Percentiles rank a stretch among this genome's conserved stretches.
Conservation (phyloP, 139 green algal genomes). For the Desmodesmus armatus region DNA sequence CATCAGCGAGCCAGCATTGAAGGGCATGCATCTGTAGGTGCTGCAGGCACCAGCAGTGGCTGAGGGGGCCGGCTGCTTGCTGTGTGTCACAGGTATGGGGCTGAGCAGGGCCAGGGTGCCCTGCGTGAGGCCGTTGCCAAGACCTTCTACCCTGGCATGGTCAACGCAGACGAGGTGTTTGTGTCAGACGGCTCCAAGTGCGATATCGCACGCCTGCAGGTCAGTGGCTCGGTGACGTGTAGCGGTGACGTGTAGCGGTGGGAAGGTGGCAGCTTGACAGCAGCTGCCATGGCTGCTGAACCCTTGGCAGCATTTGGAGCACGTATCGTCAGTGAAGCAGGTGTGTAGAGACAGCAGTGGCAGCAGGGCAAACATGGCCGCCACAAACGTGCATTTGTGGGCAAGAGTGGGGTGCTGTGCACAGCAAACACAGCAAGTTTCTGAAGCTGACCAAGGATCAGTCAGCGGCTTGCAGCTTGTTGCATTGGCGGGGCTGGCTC, state of each 20-base stretch:
- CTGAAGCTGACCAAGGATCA: too few species aligned
- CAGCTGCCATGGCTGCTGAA: background rate
- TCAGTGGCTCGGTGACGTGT: constrained; percentile 43
- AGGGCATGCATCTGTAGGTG: background rate
- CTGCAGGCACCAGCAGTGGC: too few species aligned
- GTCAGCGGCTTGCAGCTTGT: too few species aligned
- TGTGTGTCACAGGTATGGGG: constrained; percentile 86
- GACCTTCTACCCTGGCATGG: constrained; percentile 85
- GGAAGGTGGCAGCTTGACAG: background rate
- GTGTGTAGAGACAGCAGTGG: too few species aligned
- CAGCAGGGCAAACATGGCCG: too few species aligned
- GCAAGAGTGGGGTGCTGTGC: too few species aligned
- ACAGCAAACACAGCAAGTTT: too few species aligned
- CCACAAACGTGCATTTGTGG: too few species aligned
- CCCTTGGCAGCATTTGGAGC: background rate
- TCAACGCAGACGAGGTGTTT: constrained; percentile 92
- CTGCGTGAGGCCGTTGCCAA: constrained; percentile 87
- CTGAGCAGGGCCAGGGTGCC: constrained; percentile 89
- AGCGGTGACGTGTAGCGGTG: background rate
- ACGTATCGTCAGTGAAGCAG: too few species aligned
- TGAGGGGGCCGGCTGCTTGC: background rate
- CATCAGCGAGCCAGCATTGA: background rate
- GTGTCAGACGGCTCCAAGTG: constrained; percentile 99
- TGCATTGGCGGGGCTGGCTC: too few species aligned
- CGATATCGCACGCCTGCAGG: constrained; percentile 97